Conservation (phyloP, 1,284 basidiomycete genomes). For the Trametes polyzona region DNA sequence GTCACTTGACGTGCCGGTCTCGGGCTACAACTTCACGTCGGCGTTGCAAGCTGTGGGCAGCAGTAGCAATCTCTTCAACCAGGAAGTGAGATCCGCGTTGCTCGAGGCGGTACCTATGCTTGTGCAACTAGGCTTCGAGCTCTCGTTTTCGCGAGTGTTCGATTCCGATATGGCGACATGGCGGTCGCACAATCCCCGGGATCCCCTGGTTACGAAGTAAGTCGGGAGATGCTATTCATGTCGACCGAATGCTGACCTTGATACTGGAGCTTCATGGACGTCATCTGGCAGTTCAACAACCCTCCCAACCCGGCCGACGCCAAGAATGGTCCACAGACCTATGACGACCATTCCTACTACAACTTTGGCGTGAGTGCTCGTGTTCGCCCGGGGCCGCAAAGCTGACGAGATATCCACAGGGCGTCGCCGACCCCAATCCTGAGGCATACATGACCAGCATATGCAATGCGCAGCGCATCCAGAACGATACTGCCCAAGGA, state of each 20-base stretch:
- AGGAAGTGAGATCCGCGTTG: constrained; percentile 50
- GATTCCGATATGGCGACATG: constrained; percentile 27
- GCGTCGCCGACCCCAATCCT: constrained; percentile 67
- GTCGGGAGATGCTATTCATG: not conserved
- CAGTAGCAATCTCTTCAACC: constrained; percentile 40
- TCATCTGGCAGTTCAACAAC: constrained; percentile 72
- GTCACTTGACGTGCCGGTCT: constrained; percentile 23
- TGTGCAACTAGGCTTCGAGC: constrained; percentile 42
- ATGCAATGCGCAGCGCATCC: constrained; percentile 64
- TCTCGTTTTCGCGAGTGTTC: constrained; percentile 37
- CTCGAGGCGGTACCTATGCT: constrained; percentile 55
- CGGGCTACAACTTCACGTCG: constrained; percentile 45
- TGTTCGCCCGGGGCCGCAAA: rapidly evolving
- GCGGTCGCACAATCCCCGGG: constrained; percentile 18
- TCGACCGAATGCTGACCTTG: not conserved
- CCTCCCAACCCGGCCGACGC: constrained; percentile 72
- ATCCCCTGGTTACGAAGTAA: constrained; percentile 56
- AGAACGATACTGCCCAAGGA: constrained; percentile 50
- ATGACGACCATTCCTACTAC: constrained; percentile 81
- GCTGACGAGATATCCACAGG: constrained; percentile 41
- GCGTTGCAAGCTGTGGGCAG: constrained; percentile 41
- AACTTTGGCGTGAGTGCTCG: constrained; percentile 62
- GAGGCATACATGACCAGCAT: constrained; percentile 67
- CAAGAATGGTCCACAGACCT: constrained; percentile 68
- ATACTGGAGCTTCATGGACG: constrained; percentile 71